Evolutionary conservation across 1,139 yeast genomes (phyloP).

Genomic region (Lodderomyces elongisporus): DNA sequence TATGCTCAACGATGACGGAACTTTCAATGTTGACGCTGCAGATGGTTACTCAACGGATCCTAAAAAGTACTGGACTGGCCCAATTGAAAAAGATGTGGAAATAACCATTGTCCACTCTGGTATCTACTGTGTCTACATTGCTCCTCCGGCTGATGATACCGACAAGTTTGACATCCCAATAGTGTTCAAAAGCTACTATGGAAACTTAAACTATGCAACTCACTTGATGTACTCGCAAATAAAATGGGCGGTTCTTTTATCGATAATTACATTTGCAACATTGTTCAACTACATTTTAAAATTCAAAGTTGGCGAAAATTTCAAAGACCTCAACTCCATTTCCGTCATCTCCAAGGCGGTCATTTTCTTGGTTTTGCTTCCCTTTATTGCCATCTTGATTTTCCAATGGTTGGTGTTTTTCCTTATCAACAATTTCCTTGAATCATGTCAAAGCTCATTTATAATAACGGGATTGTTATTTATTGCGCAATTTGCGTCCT

Average conservation of each 20-base stretch:
- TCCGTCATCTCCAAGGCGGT: slow-evolving; percentile 32
- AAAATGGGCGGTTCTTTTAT: slow-evolving; percentile 16
- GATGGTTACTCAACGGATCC: slow-evolving; percentile 7
- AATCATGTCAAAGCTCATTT: slow-evolving; percentile 6
- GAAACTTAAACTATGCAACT: slow-evolving; percentile 21
- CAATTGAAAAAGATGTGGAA: slow-evolving; percentile 7
- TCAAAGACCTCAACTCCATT: slow-evolving; percentile 26
- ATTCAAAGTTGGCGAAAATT: slow-evolving; percentile 26
- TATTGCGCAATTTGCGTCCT: slow-evolving; percentile 4
- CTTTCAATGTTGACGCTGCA: slow-evolving; percentile 9
- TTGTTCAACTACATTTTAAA: slow-evolving; percentile 26
- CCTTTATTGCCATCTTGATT: slow-evolving; percentile 15
- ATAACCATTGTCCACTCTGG: slow-evolving; percentile 23
- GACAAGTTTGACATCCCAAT: slow-evolving; percentile 17
- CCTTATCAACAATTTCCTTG: slow-evolving; percentile 16
- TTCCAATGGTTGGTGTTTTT: slow-evolving; percentile 13
- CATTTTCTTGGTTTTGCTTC: slow-evolving; percentile 26
- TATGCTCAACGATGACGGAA: slow-evolving; percentile 7
- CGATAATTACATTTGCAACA: slow-evolving; percentile 17
- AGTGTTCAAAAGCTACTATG: slow-evolving; percentile 21
- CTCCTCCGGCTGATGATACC: slow-evolving; percentile 16
- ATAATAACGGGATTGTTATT: slow-evolving; percentile 3
- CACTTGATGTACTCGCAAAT: slow-evolving; percentile 19
- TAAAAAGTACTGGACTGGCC: slow-evolving; percentile 10
- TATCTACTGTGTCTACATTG: slow-evolving; percentile 31